A percentile compares a stretch with the other conserved stretches of the same genome.
Evolutionary conservation across 2,329 filamentous ascomycete genomes (phyloP).

Genomic region (Pseudogymnoascus sp.): DNA sequence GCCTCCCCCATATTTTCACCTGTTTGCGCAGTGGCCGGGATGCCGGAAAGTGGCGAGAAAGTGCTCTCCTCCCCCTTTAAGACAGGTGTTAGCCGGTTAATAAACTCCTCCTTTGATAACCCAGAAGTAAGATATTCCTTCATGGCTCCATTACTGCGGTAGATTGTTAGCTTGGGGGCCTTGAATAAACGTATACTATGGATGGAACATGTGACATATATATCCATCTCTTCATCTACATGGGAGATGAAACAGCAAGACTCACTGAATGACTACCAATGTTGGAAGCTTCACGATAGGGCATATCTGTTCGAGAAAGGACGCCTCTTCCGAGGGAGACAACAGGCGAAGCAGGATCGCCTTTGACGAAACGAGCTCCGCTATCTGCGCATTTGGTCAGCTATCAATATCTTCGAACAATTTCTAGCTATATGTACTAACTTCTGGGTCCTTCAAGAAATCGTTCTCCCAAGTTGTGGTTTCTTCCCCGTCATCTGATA

Average conservation of each 20-base stretch:
- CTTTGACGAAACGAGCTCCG: constrained; percentile 47
- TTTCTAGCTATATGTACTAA: constrained; percentile 28
- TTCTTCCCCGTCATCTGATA: constrained; percentile 59
- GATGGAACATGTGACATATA: not conserved
- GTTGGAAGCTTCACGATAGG: constrained; percentile 72
- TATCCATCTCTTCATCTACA: not conserved
- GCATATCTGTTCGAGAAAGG: constrained; percentile 74
- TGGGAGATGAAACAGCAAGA: constrained; percentile 1
- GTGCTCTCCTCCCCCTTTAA: constrained; percentile 19
- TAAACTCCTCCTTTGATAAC: constrained; percentile 57
- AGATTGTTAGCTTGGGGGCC: constrained; percentile 3
- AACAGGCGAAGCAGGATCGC: constrained; percentile 63
- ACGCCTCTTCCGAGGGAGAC: constrained; percentile 70
- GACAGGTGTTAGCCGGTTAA: constrained; percentile 43
- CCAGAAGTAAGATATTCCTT: constrained; percentile 67
- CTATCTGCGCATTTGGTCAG: constrained; percentile 37
- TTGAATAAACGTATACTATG: not conserved
- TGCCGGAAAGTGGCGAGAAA: not conserved
- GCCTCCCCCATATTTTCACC: not conserved
- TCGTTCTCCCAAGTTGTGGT: constrained; percentile 67
- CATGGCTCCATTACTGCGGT: constrained; percentile 60
- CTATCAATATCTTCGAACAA: not conserved
- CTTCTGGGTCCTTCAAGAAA: constrained; percentile 50
- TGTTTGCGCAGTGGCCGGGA: not conserved
- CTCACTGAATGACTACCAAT: constrained; percentile 67